These are phyloP conservation scores for Olyra latifolia DNA, from an alignment of 176 grass and related monocot species.

Conservation along the genomic window DNA sequence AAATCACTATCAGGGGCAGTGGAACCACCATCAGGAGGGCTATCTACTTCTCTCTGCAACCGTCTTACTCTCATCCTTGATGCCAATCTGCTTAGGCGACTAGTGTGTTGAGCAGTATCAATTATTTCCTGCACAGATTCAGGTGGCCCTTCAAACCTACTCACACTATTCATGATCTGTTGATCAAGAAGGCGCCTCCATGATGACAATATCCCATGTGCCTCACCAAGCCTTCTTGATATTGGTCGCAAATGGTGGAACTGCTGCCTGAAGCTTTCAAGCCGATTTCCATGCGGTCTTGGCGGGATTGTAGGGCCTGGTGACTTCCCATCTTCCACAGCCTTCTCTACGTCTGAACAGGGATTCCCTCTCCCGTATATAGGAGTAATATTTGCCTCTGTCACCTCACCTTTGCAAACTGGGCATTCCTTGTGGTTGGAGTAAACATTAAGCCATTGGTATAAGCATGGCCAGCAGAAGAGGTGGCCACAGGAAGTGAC, in stretches of 20 bases:
- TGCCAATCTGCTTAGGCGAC: slow-evolving; percentile 42
- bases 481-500: slow-evolving; percentile 97
- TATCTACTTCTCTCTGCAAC: slow-evolving; percentile 57
- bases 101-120: slow-evolving; percentile 49
- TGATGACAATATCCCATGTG: slow-evolving; percentile 72
- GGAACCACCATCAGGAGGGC: slow-evolving; percentile 34
- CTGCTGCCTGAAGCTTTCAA: slow-evolving; percentile 96
- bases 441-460: slow-evolving; percentile 92
- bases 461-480: slow-evolving; percentile 98
- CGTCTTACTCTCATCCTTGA: slow-evolving; percentile 62
- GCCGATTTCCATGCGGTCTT: slow-evolving; percentile 79
- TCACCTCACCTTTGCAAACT: slow-evolving; percentile 96
- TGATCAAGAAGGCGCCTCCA: slow-evolving; percentile 81
- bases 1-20: slow-evolving; percentile 36
- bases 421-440: slow-evolving; percentile 95
- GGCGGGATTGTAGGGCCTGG: slow-evolving; percentile 60
- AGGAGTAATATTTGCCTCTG: slow-evolving; percentile 74
- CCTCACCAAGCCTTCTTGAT: slow-evolving; percentile 87
- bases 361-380: slow-evolving; percentile 90
- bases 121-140: slow-evolving; percentile 62
- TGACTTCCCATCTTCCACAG: slow-evolving; percentile 53
- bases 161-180: slow-evolving; percentile 51
- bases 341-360: slow-evolving; percentile 42
- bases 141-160: slow-evolving; percentile 54
- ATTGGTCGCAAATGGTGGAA: slow-evolving; percentile 81